phyloP scores from a whole-genome alignment of 805 yeast species.

The Cyberlindnera subsufficiens region DNA sequence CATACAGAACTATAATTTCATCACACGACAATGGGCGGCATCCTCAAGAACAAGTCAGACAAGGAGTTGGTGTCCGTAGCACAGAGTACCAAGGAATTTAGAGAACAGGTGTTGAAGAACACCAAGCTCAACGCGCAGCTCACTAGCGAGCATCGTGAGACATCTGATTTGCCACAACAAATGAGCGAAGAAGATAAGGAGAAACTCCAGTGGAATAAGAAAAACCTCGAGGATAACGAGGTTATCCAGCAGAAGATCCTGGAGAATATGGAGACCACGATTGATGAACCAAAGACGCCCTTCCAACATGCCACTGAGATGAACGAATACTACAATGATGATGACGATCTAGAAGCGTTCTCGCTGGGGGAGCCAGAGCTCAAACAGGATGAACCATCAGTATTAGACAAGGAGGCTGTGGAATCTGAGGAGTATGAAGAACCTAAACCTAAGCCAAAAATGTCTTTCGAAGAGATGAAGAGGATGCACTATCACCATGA shows the following conservation, averaged over 20 bases:
- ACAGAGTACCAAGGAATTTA: conserved; percentile 36
- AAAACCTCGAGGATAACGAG: conserved; percentile 56
- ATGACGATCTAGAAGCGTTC: conserved; percentile 50
- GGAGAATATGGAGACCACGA: conserved; percentile 45
- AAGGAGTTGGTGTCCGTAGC: conserved; percentile 19
- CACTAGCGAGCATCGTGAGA: conserved; percentile 13
- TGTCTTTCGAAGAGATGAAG: conserved; percentile 66
- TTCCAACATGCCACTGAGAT: conserved; percentile 78
- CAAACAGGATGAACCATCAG: conserved; percentile 24
- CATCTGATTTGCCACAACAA: conserved; percentile 3
- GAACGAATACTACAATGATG: conserved; percentile 75
- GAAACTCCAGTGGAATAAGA: conserved; percentile 79
- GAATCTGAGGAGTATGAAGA: not conserved
- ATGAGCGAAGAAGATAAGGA: conserved; percentile 13
- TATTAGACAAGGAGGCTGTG: not conserved
- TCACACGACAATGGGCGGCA: conserved; percentile 33
- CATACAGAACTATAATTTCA: not conserved
- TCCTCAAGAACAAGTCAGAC: conserved; percentile 44
- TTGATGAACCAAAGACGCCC: conserved; percentile 95
- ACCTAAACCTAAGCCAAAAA: conserved; percentile 16
- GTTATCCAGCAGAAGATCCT: conserved; percentile 61
- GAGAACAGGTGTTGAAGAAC: conserved; percentile 74
- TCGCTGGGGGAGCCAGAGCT: conserved; percentile 53
- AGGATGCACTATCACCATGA: conserved; percentile 71
- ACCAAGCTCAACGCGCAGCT: conserved; percentile 69